Percentiles rank a stretch among this genome's conserved stretches.
Evolutionary conservation across 768 basidiomycete genomes (phyloP).

Genomic region (Suillus luteus): DNA sequence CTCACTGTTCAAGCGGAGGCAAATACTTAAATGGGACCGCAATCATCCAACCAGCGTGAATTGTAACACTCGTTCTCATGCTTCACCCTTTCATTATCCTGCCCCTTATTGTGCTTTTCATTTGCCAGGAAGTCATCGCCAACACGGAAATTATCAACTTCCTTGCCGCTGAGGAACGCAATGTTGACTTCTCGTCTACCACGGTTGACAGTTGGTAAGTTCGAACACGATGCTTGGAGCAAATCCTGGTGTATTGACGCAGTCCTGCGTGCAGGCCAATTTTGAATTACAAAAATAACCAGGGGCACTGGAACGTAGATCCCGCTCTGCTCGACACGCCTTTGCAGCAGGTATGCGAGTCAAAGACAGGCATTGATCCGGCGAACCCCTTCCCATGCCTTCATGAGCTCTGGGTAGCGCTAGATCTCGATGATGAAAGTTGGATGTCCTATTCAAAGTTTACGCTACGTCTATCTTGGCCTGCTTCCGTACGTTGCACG

Average conservation of each 20-base stretch:
- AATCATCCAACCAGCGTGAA: slow-evolving; percentile 6
- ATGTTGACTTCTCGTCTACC: slow-evolving; percentile 20
- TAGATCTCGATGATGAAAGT: slow-evolving; percentile 43
- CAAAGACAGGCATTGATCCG: slow-evolving; percentile 8
- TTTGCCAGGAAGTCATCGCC: slow-evolving; percentile 37
- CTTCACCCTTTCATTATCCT: slow-evolving; percentile 5
- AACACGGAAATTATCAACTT: slow-evolving; percentile 74
- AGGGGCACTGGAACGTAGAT: slow-evolving; percentile 39
- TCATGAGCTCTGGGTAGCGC: slow-evolving; percentile 49
- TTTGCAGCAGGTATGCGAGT: slow-evolving; percentile 40
- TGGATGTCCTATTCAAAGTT: slow-evolving; percentile 48
- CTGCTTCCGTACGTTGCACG: slow-evolving; percentile 49
- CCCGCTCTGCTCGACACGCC: slow-evolving; percentile 45
- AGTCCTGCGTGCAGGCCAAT: slow-evolving; percentile 38
- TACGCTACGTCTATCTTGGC: slow-evolving; percentile 57
- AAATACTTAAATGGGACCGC: slow-evolving; percentile 5
- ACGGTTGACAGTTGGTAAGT: slow-evolving; percentile 34
- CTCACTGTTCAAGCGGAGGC: neutral
- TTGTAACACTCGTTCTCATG: neutral
- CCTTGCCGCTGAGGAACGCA: slow-evolving; percentile 29
- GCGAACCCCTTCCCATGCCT: slow-evolving; percentile 32
- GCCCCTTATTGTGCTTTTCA: slow-evolving; percentile 17
- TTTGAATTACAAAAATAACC: slow-evolving; percentile 35
- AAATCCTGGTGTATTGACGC: slow-evolving; percentile 2
- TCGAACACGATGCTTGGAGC: slow-evolving; percentile 15